Evolutionary conservation across 768 basidiomycete species (phyloP), one percentile per base, ranked within the genome.

Genomic region (Agaricus bisporus): DNA sequence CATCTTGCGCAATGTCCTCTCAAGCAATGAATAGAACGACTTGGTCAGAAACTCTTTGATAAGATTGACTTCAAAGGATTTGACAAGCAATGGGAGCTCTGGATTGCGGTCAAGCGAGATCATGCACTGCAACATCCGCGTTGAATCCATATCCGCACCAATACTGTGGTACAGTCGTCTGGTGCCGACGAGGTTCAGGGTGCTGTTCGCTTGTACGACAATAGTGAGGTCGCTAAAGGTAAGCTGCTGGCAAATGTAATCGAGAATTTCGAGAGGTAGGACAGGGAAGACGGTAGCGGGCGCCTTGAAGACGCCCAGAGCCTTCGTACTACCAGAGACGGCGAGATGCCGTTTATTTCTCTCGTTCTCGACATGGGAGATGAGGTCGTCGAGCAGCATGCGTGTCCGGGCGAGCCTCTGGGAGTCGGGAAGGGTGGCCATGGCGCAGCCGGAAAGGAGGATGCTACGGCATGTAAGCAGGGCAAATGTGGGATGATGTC

Each of bases 1-100:
- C 43, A 80, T 72, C 5, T 66, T 65, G 7, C 55, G 63, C 29
- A 85, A 72, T 4, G 71, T 67, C 43, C 67, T 65, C 25, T 72
- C 69, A n/a, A 85, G 65, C 35, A 83, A 76, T 25, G 58, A 64
- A 58, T 82, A 78, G 55, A 80, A 68, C 59, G 80, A 79, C 18
- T 61, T 63, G 0, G 77, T 77, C n/a, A 77, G 72, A 38, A 55
- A 49, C 49, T 66, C 64, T 6, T 56, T 48, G 44, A 59, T 53
- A 66, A 75, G 73, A 57, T 78, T 71, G 37, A 86, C 58, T n/a
- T 72, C 70, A 45, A 84, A 68, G 1, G 60, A 61, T 28, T 74
- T 75, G 32, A 83, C 79, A 42, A 77, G 63, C 2, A 59, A 59
- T 1, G 73, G 64, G 14, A 77, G 62, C n/a, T 62, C 22, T 0